Evolutionary conservation across 257 asterid genomes (phyloP).

Genomic region (Ilex aquifolium): DNA sequence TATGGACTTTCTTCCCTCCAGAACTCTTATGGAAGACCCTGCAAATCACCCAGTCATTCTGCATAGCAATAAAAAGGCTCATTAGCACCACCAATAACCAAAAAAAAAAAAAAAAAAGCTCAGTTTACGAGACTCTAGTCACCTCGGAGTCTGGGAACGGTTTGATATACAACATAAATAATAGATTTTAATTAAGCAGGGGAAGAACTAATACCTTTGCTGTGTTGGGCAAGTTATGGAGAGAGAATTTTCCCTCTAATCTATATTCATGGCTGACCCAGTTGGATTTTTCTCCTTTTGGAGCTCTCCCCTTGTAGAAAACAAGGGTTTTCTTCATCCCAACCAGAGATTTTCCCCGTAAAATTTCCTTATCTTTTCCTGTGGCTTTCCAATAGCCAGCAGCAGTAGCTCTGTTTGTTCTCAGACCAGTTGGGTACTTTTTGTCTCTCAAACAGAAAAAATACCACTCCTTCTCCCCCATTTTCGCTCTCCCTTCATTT

Average conservation of each 20-base stretch:
- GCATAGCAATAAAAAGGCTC: slow-evolving; percentile 3
- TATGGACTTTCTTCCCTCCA: slow-evolving; percentile 72
- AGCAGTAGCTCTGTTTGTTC: slow-evolving; percentile 75
- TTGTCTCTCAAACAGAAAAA: slow-evolving; percentile 74
- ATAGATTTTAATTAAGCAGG: slow-evolving; percentile 3
- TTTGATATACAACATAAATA: too few relatives aligned
- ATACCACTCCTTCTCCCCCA: slow-evolving; percentile 79
- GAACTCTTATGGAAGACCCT: slow-evolving; percentile 74
- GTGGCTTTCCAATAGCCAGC: slow-evolving; percentile 88
- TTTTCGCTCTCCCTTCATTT: slow-evolving; percentile 57
- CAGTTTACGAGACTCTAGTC: too few relatives aligned
- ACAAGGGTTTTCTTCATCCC: slow-evolving; percentile 84
- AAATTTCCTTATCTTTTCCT: slow-evolving; percentile 71
- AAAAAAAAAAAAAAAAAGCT: background rate
- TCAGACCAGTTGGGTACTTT: slow-evolving; percentile 68
- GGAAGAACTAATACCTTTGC: slow-evolving; percentile 36
- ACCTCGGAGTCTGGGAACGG: too few relatives aligned
- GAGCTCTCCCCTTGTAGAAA: slow-evolving; percentile 81
- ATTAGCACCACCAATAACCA: background rate
- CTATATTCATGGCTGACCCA: slow-evolving; percentile 82
- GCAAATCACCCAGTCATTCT: slow-evolving; percentile 96
- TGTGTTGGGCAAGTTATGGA: slow-evolving; percentile 30
- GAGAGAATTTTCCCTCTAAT: slow-evolving; percentile 51
- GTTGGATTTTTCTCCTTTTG: slow-evolving; percentile 62
- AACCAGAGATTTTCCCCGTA: slow-evolving; percentile 38